Conservation (phyloP, 202 grass and related monocot species). For the Hordeum pubiflorum region DNA sequence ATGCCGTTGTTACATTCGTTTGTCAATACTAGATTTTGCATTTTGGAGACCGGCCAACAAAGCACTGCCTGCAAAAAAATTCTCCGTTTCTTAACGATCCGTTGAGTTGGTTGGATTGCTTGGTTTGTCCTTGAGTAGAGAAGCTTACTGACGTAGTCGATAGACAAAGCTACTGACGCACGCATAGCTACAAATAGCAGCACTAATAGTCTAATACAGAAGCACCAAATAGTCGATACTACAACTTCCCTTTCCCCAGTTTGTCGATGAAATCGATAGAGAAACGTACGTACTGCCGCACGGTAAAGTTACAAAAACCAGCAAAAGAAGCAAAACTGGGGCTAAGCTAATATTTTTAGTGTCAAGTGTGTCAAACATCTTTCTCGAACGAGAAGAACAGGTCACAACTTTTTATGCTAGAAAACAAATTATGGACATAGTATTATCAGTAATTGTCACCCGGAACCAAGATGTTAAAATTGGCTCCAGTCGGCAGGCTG, state of each 20-base stretch:
- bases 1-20: background rate
- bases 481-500: background rate
- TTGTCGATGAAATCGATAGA: background rate
- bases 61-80: background rate
- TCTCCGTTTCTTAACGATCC: background rate
- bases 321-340: background rate
- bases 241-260: background rate
- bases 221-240: background rate
- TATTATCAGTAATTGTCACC: background rate
- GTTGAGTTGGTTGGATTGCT: background rate
- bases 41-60: constrained; percentile 5
- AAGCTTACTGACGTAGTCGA: too few relatives aligned
- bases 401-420: background rate
- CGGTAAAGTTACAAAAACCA: background rate
- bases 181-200: too few relatives aligned
- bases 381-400: background rate
- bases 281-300: background rate
- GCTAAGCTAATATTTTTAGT: too few relatives aligned
- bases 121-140: background rate
- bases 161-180: background rate
- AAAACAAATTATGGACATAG: background rate
- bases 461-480: background rate
- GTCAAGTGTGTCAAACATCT: background rate
- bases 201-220: too few relatives aligned
- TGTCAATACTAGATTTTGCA: background rate